Evolutionary conservation across 805 yeast genomes (phyloP), one percentile per base, ranked within the genome.

Genomic region (Hanseniaspora nectarophila): DNA sequence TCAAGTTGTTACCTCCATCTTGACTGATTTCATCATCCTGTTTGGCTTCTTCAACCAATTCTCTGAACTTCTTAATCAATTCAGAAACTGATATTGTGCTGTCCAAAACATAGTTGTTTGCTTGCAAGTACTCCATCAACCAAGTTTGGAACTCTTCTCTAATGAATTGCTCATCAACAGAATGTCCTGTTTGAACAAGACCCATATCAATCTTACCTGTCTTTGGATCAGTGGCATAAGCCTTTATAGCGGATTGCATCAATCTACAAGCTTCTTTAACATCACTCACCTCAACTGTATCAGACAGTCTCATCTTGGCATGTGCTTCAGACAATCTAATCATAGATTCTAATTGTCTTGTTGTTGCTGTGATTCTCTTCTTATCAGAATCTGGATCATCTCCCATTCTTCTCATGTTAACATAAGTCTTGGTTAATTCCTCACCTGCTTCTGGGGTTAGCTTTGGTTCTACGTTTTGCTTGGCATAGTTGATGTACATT

Each of bases 201-300:
- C 88, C 96, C 96, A 92, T 88, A 64, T 92, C 98, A 58, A 92
- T 92, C 61, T 92, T 78, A 29, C 99, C 99, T 0, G 98, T 90
- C 33, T 82, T 72, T 23, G 98, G 98, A 69, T 92, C 99, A 2
- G 96, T 92, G 15, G 99, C 99, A 65, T 92, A 92, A 57, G 92
- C 97, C 65, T 92, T 92, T 58, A 92, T 85, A 13, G 99, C 99
- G 3, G 95, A 78, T 60, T 84, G 81, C 63, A 90, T 92, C 58
- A 92, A 73, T 58, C 99, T 76, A 2, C 89, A 97, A 0, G 97
- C 95, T 65, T 92, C 99, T 55, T 75, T 73, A 5, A 92, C 98
- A 66, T 92, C 99, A 28, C 73, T 73, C 24, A 84, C 71, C 51
- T 81, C 82, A 5, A 92, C 99, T 0, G 60, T 63, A 1, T 73